A percentile compares a stretch with the other conserved stretches of the same genome.
Conservation (phyloP, 345 rosid genomes). For the Aethionema arabicum region DNA sequence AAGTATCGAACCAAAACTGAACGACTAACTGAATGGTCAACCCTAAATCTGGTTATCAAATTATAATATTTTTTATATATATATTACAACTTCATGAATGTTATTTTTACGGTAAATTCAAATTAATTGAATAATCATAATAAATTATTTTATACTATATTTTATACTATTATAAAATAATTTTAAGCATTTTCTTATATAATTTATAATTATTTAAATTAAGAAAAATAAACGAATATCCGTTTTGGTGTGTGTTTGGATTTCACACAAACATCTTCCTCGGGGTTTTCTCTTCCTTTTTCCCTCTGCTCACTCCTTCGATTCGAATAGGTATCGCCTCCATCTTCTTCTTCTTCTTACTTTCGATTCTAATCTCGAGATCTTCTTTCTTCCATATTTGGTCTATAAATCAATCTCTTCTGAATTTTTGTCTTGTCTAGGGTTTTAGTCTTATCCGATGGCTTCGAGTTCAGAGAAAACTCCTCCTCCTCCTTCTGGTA, state of each 20-base stretch:
- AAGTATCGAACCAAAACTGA: no score
- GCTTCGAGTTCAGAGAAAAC: constrained; percentile 57
- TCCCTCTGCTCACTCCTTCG: constrained; percentile 9
- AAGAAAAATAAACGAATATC: constrained; percentile 12
- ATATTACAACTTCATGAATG: no score
- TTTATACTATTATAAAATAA: no score
- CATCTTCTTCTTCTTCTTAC: constrained; percentile 1
- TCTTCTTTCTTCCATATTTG: not conserved
- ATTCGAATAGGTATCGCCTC: constrained; percentile 25
- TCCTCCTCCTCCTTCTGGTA: constrained; percentile 46
- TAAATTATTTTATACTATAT: no score
- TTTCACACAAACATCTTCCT: constrained; percentile 13
- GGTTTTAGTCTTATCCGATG: constrained; percentile 43
- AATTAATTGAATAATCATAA: no score
- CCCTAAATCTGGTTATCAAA: no score
- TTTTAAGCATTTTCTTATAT: not conserved
- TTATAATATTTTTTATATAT: no score
- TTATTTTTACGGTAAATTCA: no score
- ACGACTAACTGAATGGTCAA: no score
- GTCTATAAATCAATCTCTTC: not conserved
- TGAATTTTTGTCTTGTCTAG: not conserved
- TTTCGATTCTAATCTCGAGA: not conserved
- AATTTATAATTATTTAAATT: not conserved
- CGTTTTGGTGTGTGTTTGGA: constrained; percentile 15
- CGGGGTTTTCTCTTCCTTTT: not conserved